phyloP scores from a whole-genome alignment of 192 early-diverging fungal genomes.

The Gonapodya prolifera region DNA sequence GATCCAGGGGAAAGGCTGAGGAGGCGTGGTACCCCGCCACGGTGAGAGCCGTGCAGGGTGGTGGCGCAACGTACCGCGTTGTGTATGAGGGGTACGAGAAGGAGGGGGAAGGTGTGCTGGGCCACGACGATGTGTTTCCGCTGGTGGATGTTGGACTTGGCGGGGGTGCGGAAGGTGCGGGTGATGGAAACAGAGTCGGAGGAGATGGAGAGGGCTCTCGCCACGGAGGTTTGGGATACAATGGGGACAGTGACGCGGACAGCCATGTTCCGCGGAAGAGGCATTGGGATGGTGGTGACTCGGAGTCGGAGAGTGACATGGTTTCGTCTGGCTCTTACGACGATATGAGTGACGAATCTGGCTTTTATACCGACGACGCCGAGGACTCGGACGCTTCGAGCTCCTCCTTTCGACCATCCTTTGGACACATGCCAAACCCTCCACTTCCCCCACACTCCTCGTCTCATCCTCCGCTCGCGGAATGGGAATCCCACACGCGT shows the following conservation, averaged over 20 bases:
- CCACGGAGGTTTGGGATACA: too few relatives aligned
- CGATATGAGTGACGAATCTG: not conserved
- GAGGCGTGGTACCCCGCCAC: not conserved
- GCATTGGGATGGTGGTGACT: not conserved
- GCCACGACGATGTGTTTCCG: not conserved
- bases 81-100: not conserved
- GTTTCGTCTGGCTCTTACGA: not conserved
- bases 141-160: not conserved
- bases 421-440: not conserved
- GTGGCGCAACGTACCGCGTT: not conserved
- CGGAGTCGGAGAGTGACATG: not conserved
- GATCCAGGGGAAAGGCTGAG: not conserved
- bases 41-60: not conserved
- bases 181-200: too few relatives aligned
- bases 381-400: not conserved
- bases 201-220: too few relatives aligned
- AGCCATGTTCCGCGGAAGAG: not conserved
- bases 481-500: conserved; percentile 1
- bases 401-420: not conserved
- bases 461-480: not conserved
- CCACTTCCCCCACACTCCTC: not conserved
- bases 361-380: too few relatives aligned
- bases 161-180: too few relatives aligned
- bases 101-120: not conserved
- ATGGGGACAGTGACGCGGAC: not conserved